These are phyloP conservation scores for Vitis hybrid DNA, from an alignment of 177 flowering plant genomes.

Conservation along the genomic window DNA sequence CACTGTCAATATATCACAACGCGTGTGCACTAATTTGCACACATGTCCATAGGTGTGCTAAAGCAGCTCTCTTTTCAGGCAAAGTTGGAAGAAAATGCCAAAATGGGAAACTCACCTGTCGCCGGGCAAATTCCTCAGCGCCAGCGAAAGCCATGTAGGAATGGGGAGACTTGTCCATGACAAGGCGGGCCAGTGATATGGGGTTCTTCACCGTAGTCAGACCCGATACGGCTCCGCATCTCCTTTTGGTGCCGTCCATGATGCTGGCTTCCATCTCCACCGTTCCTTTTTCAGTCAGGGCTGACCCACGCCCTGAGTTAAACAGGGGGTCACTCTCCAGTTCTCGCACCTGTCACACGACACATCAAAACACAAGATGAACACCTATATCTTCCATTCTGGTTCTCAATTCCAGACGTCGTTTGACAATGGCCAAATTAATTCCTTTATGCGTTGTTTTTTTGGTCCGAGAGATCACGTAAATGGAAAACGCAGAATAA, in stretches of 20 bases:
- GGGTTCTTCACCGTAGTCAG: slow-evolving; percentile 87
- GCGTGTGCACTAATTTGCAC: neutral
- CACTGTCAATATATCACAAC: neutral
- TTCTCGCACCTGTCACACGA: slow-evolving; percentile 67
- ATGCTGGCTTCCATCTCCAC: slow-evolving; percentile 99
- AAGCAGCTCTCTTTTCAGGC: no score
- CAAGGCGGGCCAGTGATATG: slow-evolving; percentile 87
- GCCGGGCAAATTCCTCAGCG: slow-evolving; percentile 83
- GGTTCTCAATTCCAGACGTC: no score
- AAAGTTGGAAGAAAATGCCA: neutral
- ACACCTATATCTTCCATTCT: neutral
- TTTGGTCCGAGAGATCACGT: no score
- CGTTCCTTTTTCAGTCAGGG: slow-evolving; percentile 81
- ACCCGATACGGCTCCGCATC: slow-evolving; percentile 96
- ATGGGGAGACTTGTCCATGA: slow-evolving; percentile 97
- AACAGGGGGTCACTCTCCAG: slow-evolving; percentile 86
- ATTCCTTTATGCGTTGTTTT: no score
- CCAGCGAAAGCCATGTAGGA: slow-evolving; percentile 93
- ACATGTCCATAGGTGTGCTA: neutral
- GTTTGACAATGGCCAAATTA: no score
- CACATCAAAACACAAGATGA: neutral
- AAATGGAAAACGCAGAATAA: neutral
- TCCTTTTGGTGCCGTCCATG: slow-evolving; percentile 76
- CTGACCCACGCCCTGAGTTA: slow-evolving; percentile 95
- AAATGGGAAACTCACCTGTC: slow-evolving; percentile 46